Evolutionary conservation across 768 basidiomycete species (phyloP).

Genomic region (Rhizopogon sp.): DNA sequence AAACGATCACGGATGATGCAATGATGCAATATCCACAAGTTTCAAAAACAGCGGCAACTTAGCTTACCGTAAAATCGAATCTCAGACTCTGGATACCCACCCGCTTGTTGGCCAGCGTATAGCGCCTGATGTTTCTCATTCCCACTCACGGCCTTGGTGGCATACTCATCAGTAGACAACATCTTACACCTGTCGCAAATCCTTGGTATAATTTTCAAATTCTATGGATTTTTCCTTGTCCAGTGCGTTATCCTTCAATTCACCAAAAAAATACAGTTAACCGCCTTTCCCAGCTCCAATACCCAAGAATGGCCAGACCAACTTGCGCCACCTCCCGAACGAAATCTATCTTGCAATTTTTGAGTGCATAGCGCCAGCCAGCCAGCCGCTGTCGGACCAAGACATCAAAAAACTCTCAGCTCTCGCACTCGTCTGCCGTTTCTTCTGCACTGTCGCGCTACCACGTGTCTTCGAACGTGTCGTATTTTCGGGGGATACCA

Average conservation of each 20-base stretch:
- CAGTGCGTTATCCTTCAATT: background rate
- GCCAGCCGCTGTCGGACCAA: constrained; percentile 10
- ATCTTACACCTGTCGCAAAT: background rate
- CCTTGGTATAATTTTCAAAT: background rate
- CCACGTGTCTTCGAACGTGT: constrained; percentile 37
- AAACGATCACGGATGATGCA: too few species aligned
- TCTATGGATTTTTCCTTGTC: background rate
- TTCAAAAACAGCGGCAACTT: too few species aligned
- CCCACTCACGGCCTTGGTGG: background rate
- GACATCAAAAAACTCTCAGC: constrained; percentile 7
- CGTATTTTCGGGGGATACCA: constrained; percentile 14
- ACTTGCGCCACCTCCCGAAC: constrained; percentile 32
- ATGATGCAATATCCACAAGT: too few species aligned
- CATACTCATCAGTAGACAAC: background rate
- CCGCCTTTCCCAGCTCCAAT: constrained; percentile 19
- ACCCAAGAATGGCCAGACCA: constrained; percentile 6
- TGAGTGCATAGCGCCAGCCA: constrained; percentile 21
- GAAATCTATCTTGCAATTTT: constrained; percentile 42
- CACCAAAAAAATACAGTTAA: background rate
- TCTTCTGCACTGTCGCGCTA: constrained; percentile 34
- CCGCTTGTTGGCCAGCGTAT: too few species aligned
- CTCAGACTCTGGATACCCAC: too few species aligned
- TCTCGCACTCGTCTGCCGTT: constrained; percentile 38
- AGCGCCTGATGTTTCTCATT: too few species aligned
- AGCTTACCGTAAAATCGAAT: too few species aligned